These are phyloP conservation scores for Scytalidium lignicola DNA, from an alignment of 2,329 filamentous ascomycete genomes.

Conservation along the genomic window DNA sequence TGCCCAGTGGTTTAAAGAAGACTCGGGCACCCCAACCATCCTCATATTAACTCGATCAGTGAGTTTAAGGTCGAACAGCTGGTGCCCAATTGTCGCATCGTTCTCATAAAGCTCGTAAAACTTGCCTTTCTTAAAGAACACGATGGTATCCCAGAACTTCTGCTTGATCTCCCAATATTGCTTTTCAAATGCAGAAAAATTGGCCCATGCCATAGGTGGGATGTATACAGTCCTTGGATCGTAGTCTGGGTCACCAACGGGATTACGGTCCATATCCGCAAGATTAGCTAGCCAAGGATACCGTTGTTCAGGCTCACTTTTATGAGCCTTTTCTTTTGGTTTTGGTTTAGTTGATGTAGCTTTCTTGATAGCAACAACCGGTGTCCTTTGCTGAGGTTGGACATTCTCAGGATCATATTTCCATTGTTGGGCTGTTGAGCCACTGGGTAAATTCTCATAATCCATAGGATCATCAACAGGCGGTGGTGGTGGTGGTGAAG, in stretches of 20 bases:
- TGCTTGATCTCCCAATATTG: constrained; percentile 99
- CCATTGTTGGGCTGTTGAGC: constrained; percentile 81
- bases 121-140: constrained; percentile 99
- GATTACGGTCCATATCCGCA: constrained; percentile 76
- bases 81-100: constrained; percentile 92
- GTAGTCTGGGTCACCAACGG: constrained; percentile 76
- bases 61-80: constrained; percentile 94
- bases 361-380: constrained; percentile 32
- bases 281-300: constrained; percentile 89
- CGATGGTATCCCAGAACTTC: constrained; percentile 94
- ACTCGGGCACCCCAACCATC: constrained; percentile 97
- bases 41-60: constrained; percentile 99
- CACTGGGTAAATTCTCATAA: constrained; percentile 46
- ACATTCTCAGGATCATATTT: constrained; percentile 60
- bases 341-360: constrained; percentile 27
- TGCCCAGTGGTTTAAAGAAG: constrained; percentile 93
- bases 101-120: constrained; percentile 99
- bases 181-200: constrained; percentile 92
- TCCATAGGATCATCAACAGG: constrained; percentile 32
- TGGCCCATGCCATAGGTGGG: constrained; percentile 70
- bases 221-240: constrained; percentile 90
- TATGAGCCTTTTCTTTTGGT: constrained; percentile 63
- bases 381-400: constrained; percentile 43
- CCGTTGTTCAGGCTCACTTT: constrained; percentile 76
- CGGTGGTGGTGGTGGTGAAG: constrained; percentile 41